A percentile compares a stretch with the other conserved stretches of the same genome.
These are phyloP conservation scores for Taphrina confusa DNA, from an alignment of 1,139 yeast species.

Conservation along the genomic window DNA sequence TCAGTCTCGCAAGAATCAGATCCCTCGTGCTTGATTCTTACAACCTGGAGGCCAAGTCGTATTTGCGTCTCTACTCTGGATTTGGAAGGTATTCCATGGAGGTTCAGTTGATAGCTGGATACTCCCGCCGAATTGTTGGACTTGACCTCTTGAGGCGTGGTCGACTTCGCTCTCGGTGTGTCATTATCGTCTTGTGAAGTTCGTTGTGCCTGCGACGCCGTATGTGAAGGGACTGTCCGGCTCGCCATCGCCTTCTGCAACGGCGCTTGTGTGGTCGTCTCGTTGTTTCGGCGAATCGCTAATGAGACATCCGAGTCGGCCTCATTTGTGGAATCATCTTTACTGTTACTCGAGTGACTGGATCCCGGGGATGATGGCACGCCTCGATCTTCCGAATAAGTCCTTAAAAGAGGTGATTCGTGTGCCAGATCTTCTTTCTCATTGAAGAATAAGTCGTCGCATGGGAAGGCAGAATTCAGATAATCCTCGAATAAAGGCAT, in stretches of 20 bases:
- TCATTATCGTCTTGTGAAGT: not conserved
- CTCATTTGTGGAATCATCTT: slow-evolving; percentile 23
- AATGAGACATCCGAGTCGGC: slow-evolving; percentile 17
- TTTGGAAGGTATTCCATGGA: slow-evolving; percentile 68
- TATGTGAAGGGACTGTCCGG: not conserved
- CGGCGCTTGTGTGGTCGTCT: too few species aligned
- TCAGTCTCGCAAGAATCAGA: not conserved
- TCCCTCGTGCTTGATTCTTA: slow-evolving; percentile 63
- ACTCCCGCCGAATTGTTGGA: not conserved
- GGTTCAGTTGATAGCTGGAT: slow-evolving; percentile 52
- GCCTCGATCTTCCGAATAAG: slow-evolving; percentile 4
- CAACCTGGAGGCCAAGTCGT: slow-evolving; percentile 64
- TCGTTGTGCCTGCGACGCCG: not conserved
- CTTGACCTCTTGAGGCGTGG: not conserved
- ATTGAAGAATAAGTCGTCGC: slow-evolving; percentile 32
- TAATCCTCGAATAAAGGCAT: slow-evolving; percentile 21
- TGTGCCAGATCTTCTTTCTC: not conserved
- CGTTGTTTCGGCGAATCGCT: slow-evolving; percentile 7
- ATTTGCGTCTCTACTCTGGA: slow-evolving; percentile 96
- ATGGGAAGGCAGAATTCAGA: slow-evolving; percentile 18
- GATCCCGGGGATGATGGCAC: slow-evolving; percentile 22
- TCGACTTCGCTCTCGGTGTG: not conserved
- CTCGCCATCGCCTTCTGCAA: too few species aligned
- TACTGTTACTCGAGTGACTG: slow-evolving; percentile 16
- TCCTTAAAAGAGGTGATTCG: slow-evolving; percentile 18